Base-by-base conservation (phyloP, 352 stramenopile genomes). In the Phytophthora tentaculata region DNA sequence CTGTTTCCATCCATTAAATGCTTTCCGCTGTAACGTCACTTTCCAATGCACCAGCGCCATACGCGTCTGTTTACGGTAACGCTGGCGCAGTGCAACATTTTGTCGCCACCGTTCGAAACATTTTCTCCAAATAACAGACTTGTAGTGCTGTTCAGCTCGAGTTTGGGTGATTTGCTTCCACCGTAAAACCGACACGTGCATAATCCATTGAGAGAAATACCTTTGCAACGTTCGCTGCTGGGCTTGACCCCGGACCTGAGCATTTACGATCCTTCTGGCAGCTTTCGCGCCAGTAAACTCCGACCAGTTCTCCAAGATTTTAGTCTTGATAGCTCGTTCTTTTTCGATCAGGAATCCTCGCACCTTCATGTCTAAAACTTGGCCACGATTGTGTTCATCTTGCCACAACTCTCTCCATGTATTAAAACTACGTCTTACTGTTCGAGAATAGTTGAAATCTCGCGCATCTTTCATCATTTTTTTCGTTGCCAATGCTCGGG, bases 41-140 rank as follows among this genome's bases (percentile, higher is more conserved):
- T 90, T 90, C 82, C 82, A 90, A 41, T 90, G 82, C 2, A 86
- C 47, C 6, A 90, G 60, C 3, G 82, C 73, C 13, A 41, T n/a
- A 8, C 66, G 50, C 13, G 49, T 83, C 45, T 74, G 60, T n/a
- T 60, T 65, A 44, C 80, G 66, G 10, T 78, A 53, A 0, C 20
- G 44, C 9, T 53, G 67, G 3, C 71, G 50, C 3, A 43, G 17
- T 4, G 13, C n/a, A 14, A 60, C 47, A 7, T 78, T 80, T 7
- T 39, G 17, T 48, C 60, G 72, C 81, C 81, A 89, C 39, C 59
- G 51, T 6, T 44, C 10, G 10, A 86, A 72, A 19, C 62, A 73
- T 63, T 81, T 80, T 19, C n/a, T 55, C n/a, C 60, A 59, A 5
- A 81, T 55, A 1, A 69, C 62, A 8, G 24, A 22, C 14, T 56